A percentile compares a stretch with the other conserved stretches of the same genome.
Evolutionary conservation across 352 stramenopile species (phyloP).

Genomic region (Achlya hypogyna): DNA sequence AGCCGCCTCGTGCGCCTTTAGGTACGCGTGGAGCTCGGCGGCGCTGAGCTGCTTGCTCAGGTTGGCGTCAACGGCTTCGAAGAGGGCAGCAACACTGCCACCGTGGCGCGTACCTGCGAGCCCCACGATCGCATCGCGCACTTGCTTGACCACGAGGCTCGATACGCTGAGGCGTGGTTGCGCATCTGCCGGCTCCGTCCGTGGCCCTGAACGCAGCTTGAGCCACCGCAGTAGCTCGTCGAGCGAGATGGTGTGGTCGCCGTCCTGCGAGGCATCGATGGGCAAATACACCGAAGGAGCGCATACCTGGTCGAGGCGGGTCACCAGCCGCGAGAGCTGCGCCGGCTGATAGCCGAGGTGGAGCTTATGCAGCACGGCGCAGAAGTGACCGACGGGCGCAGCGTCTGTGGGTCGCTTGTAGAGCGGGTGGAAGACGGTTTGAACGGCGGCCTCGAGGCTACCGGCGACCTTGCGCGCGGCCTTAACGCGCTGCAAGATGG

Average conservation of each 20-base stretch:
- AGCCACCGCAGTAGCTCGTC: slow-evolving; percentile 63
- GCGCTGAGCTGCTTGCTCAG: slow-evolving; percentile 44
- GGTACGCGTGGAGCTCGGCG: slow-evolving; percentile 40
- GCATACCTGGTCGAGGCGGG: slow-evolving; percentile 35
- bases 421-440: slow-evolving; percentile 37
- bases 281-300: neutral
- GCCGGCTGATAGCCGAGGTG: slow-evolving; percentile 33
- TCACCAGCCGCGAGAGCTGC: slow-evolving; percentile 44
- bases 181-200: neutral
- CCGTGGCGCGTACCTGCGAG: neutral
- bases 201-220: slow-evolving; percentile 24
- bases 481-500: slow-evolving; percentile 33
- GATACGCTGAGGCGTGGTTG: neutral
- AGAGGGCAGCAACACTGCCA: slow-evolving; percentile 27
- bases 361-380: slow-evolving; percentile 29
- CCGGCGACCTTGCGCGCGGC: slow-evolving; percentile 27
- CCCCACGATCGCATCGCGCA: neutral
- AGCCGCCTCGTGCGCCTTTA: slow-evolving; percentile 19
- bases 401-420: slow-evolving; percentile 26
- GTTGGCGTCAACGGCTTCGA: slow-evolving; percentile 40
- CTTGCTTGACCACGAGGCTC: slow-evolving; percentile 10
- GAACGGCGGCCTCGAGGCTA: slow-evolving; percentile 44
- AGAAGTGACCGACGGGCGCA: slow-evolving; percentile 27
- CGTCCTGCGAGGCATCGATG: slow-evolving; percentile 20
- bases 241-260: slow-evolving; percentile 49